Evolutionary conservation across 1,139 yeast species (phyloP), one percentile per base, ranked within the genome.

Genomic region (Geotrichum reessii): DNA sequence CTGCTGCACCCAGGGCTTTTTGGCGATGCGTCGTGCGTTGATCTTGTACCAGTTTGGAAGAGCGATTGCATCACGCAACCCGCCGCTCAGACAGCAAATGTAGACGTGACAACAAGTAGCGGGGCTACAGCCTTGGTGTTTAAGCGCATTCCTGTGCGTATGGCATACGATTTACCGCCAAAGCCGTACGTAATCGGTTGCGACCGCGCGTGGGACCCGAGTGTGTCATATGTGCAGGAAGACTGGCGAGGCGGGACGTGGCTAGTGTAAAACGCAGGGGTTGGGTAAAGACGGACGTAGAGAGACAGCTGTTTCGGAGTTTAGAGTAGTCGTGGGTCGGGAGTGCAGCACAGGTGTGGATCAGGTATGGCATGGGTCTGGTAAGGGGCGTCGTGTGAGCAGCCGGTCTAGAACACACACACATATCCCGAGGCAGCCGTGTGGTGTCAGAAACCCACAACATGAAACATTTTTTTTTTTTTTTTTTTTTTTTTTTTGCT

Each of bases 1-100:
- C 56, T 72, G 33, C 46, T 70, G 11, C 60, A 62, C 44, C 66
- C 70, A 4, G 58, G 55, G 17, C 53, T 59, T 17, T 63, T 53
- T 47, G 46, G 28, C 24, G 61, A 55, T 37, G 37, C 49, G 5
- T 47, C 27, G 28, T 40, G 31, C 11, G 51, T 44, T 14, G 60
- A 56, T 27, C 55, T 65, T 25, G 62, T 62, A 6, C 70, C 70
- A 5, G 58, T 52, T 6, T 64, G 63, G 58, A 63, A 61, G n/a
- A 37, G 17, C 8, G 44, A 37, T 17, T 2, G 5, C 19, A 19
- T 7, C 19, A 5, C 19, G 44, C 44, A 37, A 19, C n/a, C 17
- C n/a, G 44, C 44, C n/a, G 44, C 19, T 7, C 44, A n/a, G 28
- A 4, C 28, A 37, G 21, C 19, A 9, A 9, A 19, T 3, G 7